Percentiles rank a stretch among this genome's conserved stretches.
phyloP scores from a whole-genome alignment of 805 yeast genomes.

The Zygoascus flipseniorum region DNA sequence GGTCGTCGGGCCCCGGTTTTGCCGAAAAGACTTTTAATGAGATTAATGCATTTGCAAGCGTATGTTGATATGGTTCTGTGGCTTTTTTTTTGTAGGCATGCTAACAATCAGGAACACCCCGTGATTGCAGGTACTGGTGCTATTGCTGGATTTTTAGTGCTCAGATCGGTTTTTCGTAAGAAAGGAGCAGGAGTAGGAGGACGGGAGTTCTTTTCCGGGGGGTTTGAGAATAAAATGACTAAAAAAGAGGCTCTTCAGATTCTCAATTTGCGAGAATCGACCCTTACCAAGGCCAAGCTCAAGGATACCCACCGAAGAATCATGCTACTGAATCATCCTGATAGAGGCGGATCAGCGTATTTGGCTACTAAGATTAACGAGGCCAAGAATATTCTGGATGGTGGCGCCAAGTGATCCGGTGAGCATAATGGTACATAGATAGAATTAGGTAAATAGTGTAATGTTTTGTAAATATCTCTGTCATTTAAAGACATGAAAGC shows the following conservation, averaged over 20 bases:
- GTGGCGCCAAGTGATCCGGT: slow-evolving; percentile 30
- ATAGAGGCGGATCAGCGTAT: slow-evolving; percentile 77
- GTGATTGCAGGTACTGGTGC: slow-evolving; percentile 63
- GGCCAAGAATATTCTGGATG: slow-evolving; percentile 74
- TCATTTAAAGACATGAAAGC: background rate
- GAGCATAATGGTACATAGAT: background rate
- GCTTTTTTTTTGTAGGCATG: background rate
- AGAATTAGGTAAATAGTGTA: slow-evolving; percentile 1
- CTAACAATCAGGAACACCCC: slow-evolving; percentile 48
- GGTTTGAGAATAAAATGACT: slow-evolving; percentile 86
- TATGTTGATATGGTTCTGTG: slow-evolving; percentile 3
- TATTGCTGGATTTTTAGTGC: slow-evolving; percentile 37
- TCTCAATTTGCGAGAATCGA: slow-evolving; percentile 47
- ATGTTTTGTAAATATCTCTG: slow-evolving; percentile 3
- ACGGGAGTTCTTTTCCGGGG: slow-evolving; percentile 70
- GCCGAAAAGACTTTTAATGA: slow-evolving; percentile 14
- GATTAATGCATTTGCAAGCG: slow-evolving; percentile 11
- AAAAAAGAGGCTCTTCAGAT: slow-evolving; percentile 84
- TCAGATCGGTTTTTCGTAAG: slow-evolving; percentile 24
- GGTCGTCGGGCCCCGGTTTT: background rate
- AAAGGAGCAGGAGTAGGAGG: slow-evolving; percentile 57
- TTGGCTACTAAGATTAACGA: slow-evolving; percentile 79
- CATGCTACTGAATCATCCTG: slow-evolving; percentile 84
- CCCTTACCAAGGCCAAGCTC: slow-evolving; percentile 34
- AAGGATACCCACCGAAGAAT: slow-evolving; percentile 64